phyloP scores from a whole-genome alignment of 768 basidiomycete species.

The Myochromella boudieri region DNA sequence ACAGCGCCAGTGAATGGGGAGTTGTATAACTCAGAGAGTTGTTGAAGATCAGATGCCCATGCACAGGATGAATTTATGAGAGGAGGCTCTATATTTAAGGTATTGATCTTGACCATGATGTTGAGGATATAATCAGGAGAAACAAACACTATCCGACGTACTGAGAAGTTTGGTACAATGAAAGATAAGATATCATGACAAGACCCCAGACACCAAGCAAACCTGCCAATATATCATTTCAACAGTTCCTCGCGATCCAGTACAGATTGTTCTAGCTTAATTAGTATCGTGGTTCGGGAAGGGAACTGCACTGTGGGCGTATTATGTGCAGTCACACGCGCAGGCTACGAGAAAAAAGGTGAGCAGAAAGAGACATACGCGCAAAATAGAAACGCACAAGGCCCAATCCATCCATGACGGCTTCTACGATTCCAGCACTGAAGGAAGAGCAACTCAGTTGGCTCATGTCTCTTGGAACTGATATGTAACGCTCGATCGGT shows the following conservation, averaged over 20 bases:
- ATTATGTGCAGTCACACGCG: slow-evolving; percentile 93
- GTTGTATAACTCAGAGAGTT: slow-evolving; percentile 66
- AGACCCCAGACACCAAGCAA: slow-evolving; percentile 19
- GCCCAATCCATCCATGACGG: slow-evolving; percentile 89
- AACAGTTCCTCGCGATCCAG: slow-evolving; percentile 92
- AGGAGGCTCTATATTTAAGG: slow-evolving; percentile 57
- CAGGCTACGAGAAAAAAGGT: slow-evolving; percentile 59
- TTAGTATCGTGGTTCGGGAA: slow-evolving; percentile 90
- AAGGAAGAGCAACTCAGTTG: slow-evolving; percentile 96
- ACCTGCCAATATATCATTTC: slow-evolving; percentile 35
- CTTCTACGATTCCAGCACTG: slow-evolving; percentile 96
- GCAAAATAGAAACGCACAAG: slow-evolving; percentile 63
- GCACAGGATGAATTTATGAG: slow-evolving; percentile 79
- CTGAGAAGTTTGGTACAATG: not conserved
- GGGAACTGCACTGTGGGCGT: slow-evolving; percentile 83
- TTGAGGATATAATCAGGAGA: not conserved
- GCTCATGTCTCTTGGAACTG: slow-evolving; percentile 92
- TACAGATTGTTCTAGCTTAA: slow-evolving; percentile 92
- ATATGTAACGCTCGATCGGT: slow-evolving; percentile 85
- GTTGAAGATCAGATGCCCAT: slow-evolving; percentile 71
- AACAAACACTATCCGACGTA: not conserved
- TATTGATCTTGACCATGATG: slow-evolving; percentile 58
- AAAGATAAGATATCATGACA: slow-evolving; percentile 15
- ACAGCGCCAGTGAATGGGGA: slow-evolving; percentile 74
- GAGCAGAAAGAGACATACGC: not conserved